Base-by-base conservation (phyloP, 23 red algal genomes). In the Gracilaria gracilis region DNA sequence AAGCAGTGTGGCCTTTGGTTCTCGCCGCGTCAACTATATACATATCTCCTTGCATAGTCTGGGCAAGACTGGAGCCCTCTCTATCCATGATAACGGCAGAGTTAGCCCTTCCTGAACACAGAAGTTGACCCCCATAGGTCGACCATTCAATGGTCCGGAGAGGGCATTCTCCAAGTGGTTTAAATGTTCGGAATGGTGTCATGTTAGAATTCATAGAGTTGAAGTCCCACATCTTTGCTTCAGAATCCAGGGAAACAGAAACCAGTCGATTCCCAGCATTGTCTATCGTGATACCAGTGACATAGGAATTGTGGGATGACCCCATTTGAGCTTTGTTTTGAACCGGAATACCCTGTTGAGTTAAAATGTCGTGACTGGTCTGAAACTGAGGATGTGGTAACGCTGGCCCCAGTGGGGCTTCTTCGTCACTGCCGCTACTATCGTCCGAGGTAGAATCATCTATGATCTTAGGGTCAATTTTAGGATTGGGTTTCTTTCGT, bases 401-500 rank as follows among this genome's bases (percentile, higher is more conserved):
- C 0, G 76, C n/a, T 51, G 87, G 87, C 32, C 87, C 87, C 29
- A 90, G 28, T 40, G 70, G 87, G 12, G 71, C 53, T 24, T 79
- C 85, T 42, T 80, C 87, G 48, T 48, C 57, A 53, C 54, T 80
- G 37, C 79, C 87, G 37, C 61, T 71, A 11, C 54, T 55, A 62
- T 82, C 51, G 14, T 64, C 79, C 32, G 84, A 87, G 49, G 67
- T 40, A 9, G 87, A 90, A 66, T 90, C 87, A 47, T 90, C 75
- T 36, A 90, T 71, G 28, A 90, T 90, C 74, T 90, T 90, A 1
- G 87, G 87, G 75, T 90, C 87, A 81, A 90, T 81, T 5, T n/a
- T 17, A 21, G 31, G 72, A 35, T 58, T 57, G 39, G 46, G 59
- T 34, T 31, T 77, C 20, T 25, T 46, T 32, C 72, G 38, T 77